phyloP scores from a whole-genome alignment of 352 stramenopile genomes.

The Globisporangium okanoganense region DNA sequence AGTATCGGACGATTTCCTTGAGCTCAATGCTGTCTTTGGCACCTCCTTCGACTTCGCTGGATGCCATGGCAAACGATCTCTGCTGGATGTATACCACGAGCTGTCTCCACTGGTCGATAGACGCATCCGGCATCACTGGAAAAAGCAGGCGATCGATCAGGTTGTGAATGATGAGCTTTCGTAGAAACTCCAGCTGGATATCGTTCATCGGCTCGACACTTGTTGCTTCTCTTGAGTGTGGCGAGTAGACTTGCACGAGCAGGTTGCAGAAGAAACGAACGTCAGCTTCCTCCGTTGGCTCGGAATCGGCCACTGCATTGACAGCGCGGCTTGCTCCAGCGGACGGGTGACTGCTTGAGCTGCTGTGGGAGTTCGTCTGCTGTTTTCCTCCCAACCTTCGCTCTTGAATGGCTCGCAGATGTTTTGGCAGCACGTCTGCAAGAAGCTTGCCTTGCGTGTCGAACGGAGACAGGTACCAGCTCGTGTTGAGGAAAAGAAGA shows the following conservation, averaged over 20 bases:
- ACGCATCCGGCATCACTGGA: constrained; percentile 24
- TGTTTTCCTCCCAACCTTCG: background rate
- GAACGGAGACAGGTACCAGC: constrained; percentile 76
- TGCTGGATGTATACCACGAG: constrained; percentile 65
- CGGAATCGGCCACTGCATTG: constrained; percentile 18
- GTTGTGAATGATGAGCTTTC: constrained; percentile 57
- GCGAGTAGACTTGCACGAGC: constrained; percentile 61
- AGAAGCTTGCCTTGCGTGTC: constrained; percentile 73
- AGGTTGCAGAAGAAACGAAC: constrained; percentile 78
- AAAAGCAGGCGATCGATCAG: constrained; percentile 70
- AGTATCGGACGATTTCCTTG: constrained; percentile 58
- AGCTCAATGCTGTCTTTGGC: constrained; percentile 35
- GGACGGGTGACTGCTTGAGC: constrained; percentile 12
- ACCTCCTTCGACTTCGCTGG: constrained; percentile 10
- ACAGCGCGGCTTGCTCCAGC: constrained; percentile 13
- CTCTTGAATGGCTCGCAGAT: constrained; percentile 54
- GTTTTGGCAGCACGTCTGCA: constrained; percentile 50
- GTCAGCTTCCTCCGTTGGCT: constrained; percentile 38
- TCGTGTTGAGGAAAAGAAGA: constrained; percentile 75
- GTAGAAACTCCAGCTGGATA: constrained; percentile 30
- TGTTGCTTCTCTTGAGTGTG: constrained; percentile 14
- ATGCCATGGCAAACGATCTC: constrained; percentile 25
- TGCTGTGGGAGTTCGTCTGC: background rate
- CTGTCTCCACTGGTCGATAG: constrained; percentile 55
- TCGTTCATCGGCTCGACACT: constrained; percentile 33